phyloP scores from a whole-genome alignment of 441 rosid genomes.

The Rhodomyrtus psidioides region DNA sequence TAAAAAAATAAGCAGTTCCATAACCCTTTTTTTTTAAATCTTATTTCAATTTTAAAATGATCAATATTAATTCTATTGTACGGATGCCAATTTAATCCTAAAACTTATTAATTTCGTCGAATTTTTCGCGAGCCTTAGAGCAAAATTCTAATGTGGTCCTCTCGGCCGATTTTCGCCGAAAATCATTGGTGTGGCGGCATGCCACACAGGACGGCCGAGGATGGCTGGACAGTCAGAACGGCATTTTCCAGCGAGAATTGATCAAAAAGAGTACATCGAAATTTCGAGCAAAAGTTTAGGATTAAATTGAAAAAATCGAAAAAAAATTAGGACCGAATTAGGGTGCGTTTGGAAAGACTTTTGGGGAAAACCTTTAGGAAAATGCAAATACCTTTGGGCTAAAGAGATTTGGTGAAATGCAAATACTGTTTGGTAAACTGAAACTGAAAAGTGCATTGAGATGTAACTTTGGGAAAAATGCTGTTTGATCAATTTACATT shows the following conservation, averaged over 20 bases:
- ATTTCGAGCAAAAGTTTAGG: accelerated
- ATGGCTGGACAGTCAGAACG: accelerated
- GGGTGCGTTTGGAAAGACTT: no score
- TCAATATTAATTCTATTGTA: accelerated
- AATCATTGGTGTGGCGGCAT: not conserved
- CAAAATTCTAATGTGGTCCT: accelerated
- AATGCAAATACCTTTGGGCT: no score
- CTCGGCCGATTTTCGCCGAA: accelerated
- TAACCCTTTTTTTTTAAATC: not conserved
- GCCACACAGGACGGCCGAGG: accelerated
- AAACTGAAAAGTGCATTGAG: no score
- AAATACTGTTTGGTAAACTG: no score
- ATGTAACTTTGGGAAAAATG: no score
- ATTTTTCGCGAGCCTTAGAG: accelerated
- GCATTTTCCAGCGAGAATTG: accelerated
- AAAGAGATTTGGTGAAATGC: no score
- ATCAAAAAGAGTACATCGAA: accelerated
- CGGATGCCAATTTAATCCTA: accelerated
- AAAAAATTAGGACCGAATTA: accelerated
- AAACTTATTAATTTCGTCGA: accelerated
- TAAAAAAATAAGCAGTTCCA: not conserved
- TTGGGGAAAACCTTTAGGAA: no score
- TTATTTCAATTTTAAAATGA: not conserved
- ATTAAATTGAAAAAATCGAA: accelerated
- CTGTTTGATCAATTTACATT: no score